Evolutionary conservation across 2,329 filamentous ascomycete species (phyloP), one percentile per base, ranked within the genome.

Genomic region (Ophidiomyces ophidiicola): DNA sequence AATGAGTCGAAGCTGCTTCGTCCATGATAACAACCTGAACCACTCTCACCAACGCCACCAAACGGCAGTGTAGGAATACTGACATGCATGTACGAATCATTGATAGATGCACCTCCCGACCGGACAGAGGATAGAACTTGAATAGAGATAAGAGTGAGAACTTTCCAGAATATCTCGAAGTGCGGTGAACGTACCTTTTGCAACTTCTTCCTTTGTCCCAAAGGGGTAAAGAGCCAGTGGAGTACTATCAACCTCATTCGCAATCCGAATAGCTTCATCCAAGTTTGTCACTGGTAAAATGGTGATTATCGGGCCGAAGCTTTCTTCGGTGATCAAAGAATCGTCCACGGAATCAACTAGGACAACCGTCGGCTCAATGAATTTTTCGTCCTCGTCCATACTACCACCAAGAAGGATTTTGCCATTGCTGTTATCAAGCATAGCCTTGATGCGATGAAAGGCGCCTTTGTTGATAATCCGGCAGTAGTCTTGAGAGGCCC

Each of bases 291-390:
- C 80, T 0, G 85, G 72, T 39, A 93, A 65, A 46, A 96, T 76
- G 46, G 83, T 79, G 49, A 93, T 85, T 44, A 94, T 70, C n/a
- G 90, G 90, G 5, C 88, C 90, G 56, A 98, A 98, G 30, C 79
- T 84, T 65, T 98, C 90, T 46, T 93, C 76, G 17, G 66, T 64
- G 54, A 94, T 72, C 60, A 94, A 74, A 5, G 79, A 71, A 62
- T 94, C 88, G 34, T 87, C 72, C 11, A 72, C 56, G 45, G 76
- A 77, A 48, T 82, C 70, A 25, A 94, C 80, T 44, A 84, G 71
- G n/a, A 98, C 78, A n/a, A 88, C 77, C 0, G 90, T 98, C 1
- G 87, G 84, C 57, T 88, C 85, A 50, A 98, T 90, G 62, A 82
- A 94, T 35, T 82, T 76, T 21, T 84, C 73, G 24, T 72, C 68